Conservation (phyloP, 768 basidiomycete species). For the Termitomyces sp. region DNA sequence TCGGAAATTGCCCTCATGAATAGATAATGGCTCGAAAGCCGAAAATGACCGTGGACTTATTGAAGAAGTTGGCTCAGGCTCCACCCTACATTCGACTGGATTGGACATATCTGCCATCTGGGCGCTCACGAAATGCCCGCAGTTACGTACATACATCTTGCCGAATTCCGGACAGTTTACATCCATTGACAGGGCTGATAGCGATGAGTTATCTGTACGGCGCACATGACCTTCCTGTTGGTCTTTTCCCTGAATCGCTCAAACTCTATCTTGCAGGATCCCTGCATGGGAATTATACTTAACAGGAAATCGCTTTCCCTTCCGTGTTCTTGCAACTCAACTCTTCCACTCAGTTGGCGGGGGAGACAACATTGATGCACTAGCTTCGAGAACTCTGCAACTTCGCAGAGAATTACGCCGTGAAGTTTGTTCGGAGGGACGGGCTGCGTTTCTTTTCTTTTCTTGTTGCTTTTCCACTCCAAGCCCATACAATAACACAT, state of each 20-base stretch:
- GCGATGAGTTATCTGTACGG: neutral
- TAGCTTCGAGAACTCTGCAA: neutral
- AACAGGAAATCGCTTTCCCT: neutral
- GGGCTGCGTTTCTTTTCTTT: neutral
- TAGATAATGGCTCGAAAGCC: neutral
- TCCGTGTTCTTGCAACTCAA: neutral
- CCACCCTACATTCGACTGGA: slow-evolving; percentile 63
- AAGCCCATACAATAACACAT: neutral
- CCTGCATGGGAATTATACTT: too few species aligned
- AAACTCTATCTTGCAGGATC: neutral
- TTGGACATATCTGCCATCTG: too few species aligned
- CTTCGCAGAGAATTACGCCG: neutral
- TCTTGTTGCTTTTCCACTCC: neutral
- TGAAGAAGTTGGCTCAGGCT: slow-evolving; percentile 93
- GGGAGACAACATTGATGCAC: neutral
- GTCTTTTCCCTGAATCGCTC: neutral
- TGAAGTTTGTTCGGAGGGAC: neutral
- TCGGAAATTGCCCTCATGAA: neutral
- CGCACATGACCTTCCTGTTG: neutral
- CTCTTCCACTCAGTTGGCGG: too few species aligned
- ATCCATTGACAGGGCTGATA: neutral
- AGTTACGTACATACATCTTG: neutral
- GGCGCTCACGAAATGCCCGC: neutral
- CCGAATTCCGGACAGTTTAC: neutral
- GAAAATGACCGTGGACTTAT: slow-evolving; percentile 61